phyloP scores from a whole-genome alignment of 371 early-diverging fungal species.

The Encephalitozoon cuniculi region DNA sequence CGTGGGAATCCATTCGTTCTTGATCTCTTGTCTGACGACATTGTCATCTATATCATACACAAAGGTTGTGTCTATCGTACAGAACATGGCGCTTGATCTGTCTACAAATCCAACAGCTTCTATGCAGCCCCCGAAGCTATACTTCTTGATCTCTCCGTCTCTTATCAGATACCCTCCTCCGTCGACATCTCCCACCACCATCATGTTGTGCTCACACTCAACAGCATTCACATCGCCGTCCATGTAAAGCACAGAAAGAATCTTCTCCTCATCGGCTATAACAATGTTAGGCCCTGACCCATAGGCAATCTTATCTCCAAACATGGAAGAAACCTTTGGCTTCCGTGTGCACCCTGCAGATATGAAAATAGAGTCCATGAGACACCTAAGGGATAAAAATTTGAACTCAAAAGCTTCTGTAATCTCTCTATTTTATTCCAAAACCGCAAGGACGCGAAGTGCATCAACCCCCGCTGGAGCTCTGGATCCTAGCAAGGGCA shows the following conservation, averaged over 20 bases:
- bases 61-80: not conserved
- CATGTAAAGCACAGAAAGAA: not conserved
- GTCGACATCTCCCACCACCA: not conserved
- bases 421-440: conserved; percentile 3
- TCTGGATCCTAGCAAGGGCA: not conserved
- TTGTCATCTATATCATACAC: not conserved
- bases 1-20: not conserved
- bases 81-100: not conserved
- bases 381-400: not conserved
- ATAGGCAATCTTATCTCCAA: not conserved
- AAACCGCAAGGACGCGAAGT: too few relatives aligned
- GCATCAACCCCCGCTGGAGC: not conserved
- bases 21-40: not conserved
- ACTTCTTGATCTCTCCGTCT: not conserved
- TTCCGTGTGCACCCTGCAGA: conserved; percentile 15
- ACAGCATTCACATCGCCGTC: conserved; percentile 14
- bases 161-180: not conserved
- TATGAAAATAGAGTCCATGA: conserved; percentile 1
- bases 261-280: not conserved
- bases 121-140: not conserved
- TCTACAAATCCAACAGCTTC: not conserved
- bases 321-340: not conserved
- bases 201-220: not conserved
- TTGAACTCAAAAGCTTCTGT: not conserved
- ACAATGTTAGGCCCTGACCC: not conserved